phyloP scores from a whole-genome alignment of 108 stramenopile species.

The Cyclotella cryptica region DNA sequence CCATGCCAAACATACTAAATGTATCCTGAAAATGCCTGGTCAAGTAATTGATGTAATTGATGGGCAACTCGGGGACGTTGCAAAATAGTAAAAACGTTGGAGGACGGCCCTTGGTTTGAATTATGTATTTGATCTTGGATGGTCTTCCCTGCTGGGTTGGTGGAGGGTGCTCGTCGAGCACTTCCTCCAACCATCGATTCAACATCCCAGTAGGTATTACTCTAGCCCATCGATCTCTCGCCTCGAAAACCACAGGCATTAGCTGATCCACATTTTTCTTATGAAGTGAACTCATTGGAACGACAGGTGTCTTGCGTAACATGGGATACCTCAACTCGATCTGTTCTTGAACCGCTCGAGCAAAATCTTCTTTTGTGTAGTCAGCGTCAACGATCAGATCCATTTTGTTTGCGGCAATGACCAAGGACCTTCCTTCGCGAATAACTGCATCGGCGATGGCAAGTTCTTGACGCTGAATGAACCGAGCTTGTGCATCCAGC shows the following conservation, averaged over 20 bases:
- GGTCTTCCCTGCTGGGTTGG: conserved; percentile 63
- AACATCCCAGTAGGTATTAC: conserved; percentile 76
- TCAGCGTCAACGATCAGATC: conserved; percentile 80
- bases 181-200: conserved; percentile 87
- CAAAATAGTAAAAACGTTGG: conserved; percentile 90
- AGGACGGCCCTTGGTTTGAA: conserved; percentile 88
- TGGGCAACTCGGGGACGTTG: conserved; percentile 71
- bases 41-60: conserved; percentile 76
- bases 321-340: conserved; percentile 83
- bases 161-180: conserved; percentile 65
- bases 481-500: conserved; percentile 80
- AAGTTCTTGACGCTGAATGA: conserved; percentile 84
- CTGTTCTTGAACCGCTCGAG: conserved; percentile 73
- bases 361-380: conserved; percentile 73
- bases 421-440: conserved; percentile 88
- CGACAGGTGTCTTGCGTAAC: conserved; percentile 83
- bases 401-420: conserved; percentile 93
- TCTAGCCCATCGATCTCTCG: conserved; percentile 79
- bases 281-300: conserved; percentile 79
- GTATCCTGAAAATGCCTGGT: conserved; percentile 87
- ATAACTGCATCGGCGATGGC: conserved; percentile 89
- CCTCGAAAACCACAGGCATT: conserved; percentile 83
- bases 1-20: conserved; percentile 85
- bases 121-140: conserved; percentile 83
- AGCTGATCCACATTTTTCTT: conserved; percentile 68